Evolutionary conservation across 31 red algal genomes (phyloP).

Genomic region (Odonthalia washingtoniensis): DNA sequence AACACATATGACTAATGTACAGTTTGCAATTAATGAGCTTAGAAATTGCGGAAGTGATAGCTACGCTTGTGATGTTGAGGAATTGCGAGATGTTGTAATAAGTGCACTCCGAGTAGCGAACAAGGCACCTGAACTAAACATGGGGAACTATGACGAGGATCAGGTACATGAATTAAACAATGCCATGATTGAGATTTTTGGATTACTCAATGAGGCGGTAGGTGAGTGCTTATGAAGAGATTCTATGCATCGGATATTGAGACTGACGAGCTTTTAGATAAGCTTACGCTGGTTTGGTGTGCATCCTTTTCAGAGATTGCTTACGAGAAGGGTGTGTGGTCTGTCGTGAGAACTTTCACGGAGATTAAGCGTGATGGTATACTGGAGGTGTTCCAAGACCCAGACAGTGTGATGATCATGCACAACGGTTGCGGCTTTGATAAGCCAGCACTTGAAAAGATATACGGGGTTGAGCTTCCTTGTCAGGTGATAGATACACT

Average conservation of each 20-base stretch:
- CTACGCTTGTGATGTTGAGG: no score
- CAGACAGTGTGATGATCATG: background rate
- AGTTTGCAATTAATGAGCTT: no score
- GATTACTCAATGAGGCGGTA: no score
- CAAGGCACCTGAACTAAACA: no score
- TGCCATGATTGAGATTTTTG: no score
- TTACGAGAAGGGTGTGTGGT: background rate
- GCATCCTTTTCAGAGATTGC: background rate
- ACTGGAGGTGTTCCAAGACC: background rate
- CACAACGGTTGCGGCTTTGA: background rate
- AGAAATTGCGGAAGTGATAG: no score
- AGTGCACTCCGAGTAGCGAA: no score
- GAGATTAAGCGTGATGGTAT: background rate
- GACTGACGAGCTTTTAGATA: conserved; percentile 14
- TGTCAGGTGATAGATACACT: background rate
- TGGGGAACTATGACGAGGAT: no score
- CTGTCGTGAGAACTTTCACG: conserved; percentile 7
- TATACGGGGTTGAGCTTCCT: background rate
- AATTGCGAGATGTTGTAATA: no score
- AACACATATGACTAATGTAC: no score
- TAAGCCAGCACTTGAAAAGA: conserved; percentile 3
- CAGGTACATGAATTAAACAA: no score
- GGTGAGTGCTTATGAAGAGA: no score
- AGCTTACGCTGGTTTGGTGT: conserved; percentile 12
- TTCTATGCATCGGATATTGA: conserved; percentile 9